Conservation (phyloP, 768 basidiomycete genomes). For the Lentinula raphanica region DNA sequence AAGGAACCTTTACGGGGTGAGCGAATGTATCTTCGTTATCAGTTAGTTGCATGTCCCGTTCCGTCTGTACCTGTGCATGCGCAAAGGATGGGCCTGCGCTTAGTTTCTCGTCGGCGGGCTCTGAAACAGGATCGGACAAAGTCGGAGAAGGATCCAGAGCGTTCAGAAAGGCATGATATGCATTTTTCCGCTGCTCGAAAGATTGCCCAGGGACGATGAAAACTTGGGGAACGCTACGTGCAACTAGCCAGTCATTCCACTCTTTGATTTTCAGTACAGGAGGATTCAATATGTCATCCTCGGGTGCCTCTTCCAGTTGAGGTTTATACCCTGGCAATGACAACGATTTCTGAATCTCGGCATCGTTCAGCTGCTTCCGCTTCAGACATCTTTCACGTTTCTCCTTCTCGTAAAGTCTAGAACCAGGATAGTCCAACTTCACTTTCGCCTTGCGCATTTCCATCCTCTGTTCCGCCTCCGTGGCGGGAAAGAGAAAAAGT, state of each 20-base stretch:
- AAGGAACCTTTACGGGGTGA: neutral
- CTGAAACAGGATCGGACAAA: neutral
- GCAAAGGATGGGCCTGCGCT: neutral
- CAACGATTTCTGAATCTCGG: neutral
- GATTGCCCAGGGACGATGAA: conserved; percentile 5
- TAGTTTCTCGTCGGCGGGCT: neutral
- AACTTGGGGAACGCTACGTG: neutral
- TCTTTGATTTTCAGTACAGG: neutral
- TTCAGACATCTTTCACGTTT: neutral
- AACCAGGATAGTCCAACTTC: conserved; percentile 39
- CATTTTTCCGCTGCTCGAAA: neutral
- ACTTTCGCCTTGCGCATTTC: conserved; percentile 56
- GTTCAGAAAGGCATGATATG: neutral
- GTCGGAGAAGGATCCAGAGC: neutral
- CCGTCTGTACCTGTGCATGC: neutral
- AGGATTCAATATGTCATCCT: neutral
- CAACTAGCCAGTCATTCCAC: conserved; percentile 5
- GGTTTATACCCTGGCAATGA: neutral
- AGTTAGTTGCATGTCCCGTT: neutral
- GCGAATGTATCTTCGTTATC: neutral
- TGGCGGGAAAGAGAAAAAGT: conserved; percentile 32
- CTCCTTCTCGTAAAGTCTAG: conserved; percentile 14
- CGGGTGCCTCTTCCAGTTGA: neutral
- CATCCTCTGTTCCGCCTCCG: conserved; percentile 34
- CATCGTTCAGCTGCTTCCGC: neutral